These are phyloP conservation scores for Diaporthe sp. DNA, from an alignment of 2,329 filamentous ascomycete species.

Conservation along the genomic window DNA sequence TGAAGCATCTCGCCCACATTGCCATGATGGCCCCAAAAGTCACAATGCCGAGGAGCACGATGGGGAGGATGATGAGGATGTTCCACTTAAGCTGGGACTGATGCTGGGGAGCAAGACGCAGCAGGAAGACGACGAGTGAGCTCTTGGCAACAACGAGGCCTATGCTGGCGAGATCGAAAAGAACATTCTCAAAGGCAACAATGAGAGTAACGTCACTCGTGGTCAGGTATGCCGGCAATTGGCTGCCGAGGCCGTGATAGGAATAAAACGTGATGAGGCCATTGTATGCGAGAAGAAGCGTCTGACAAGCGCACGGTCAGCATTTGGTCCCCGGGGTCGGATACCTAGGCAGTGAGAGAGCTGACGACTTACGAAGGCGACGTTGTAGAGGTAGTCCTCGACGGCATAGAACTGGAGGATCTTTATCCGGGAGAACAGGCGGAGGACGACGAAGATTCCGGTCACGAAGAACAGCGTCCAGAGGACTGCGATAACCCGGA, in stretches of 20 bases:
- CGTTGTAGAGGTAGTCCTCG: conserved; percentile 40
- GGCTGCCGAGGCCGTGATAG: conserved; percentile 40
- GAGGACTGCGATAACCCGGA: conserved; percentile 39
- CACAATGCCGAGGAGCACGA: conserved; percentile 39
- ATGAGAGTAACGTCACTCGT: conserved; percentile 38
- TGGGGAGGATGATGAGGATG: conserved; percentile 38
- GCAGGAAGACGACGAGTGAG: conserved; percentile 40
- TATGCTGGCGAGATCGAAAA: conserved; percentile 38
- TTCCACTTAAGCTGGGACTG: conserved; percentile 36
- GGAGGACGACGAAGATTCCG: conserved; percentile 38
- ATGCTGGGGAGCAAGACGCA: conserved; percentile 39
- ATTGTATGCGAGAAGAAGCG: conserved; percentile 40
- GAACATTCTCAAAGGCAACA: conserved; percentile 38
- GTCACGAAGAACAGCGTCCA: conserved; percentile 39
- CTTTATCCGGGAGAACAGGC: conserved; percentile 38
- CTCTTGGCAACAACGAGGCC: conserved; percentile 38
- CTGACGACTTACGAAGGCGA: conserved; percentile 37
- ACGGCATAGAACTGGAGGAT: conserved; percentile 41
- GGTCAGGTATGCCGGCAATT: conserved; percentile 33
- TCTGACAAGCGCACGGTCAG: conserved; percentile 23
- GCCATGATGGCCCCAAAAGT: conserved; percentile 42
- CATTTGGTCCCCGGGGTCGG: background rate
- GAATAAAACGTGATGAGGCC: conserved; percentile 41
- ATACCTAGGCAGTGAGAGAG: background rate
- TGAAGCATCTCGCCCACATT: conserved; percentile 39